These are phyloP conservation scores for Boletus coccyginus DNA, from an alignment of 768 basidiomycete species.

Conservation along the genomic window DNA sequence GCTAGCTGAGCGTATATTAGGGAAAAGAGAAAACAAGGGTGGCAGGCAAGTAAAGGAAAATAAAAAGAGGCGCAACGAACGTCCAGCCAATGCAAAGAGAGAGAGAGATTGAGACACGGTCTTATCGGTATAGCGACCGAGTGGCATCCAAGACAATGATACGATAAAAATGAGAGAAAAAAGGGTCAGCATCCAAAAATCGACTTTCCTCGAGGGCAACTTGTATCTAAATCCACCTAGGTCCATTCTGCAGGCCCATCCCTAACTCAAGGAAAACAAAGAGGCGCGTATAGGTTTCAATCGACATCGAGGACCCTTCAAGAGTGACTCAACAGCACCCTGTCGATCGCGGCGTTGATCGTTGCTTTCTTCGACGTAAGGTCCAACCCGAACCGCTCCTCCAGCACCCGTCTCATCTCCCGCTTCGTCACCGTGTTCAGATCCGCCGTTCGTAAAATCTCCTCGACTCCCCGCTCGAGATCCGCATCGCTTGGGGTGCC, in stretches of 20 bases:
- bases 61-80: slow-evolving; percentile 7
- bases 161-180: neutral
- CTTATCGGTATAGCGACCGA: neutral
- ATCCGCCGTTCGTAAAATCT: slow-evolving; percentile 74
- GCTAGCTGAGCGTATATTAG: neutral
- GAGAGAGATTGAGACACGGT: neutral
- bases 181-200: slow-evolving; percentile 16
- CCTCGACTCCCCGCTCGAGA: slow-evolving; percentile 71
- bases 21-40: neutral
- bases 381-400: slow-evolving; percentile 78
- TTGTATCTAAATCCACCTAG: slow-evolving; percentile 19
- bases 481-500: slow-evolving; percentile 63
- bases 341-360: slow-evolving; percentile 79
- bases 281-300: neutral
- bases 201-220: slow-evolving; percentile 8
- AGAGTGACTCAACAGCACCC: slow-evolving; percentile 54
- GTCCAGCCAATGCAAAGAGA: slow-evolving; percentile 9
- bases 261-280: neutral
- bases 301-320: slow-evolving; percentile 6
- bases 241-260: slow-evolving; percentile 19
- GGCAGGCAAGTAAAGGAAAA: neutral
- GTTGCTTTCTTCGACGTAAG: slow-evolving; percentile 64
- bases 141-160: slow-evolving; percentile 2
- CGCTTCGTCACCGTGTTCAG: slow-evolving; percentile 91
- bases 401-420: slow-evolving; percentile 79